These are phyloP conservation scores for Xylariales sp. DNA, from an alignment of 2,329 filamentous ascomycete species.

Conservation along the genomic window DNA sequence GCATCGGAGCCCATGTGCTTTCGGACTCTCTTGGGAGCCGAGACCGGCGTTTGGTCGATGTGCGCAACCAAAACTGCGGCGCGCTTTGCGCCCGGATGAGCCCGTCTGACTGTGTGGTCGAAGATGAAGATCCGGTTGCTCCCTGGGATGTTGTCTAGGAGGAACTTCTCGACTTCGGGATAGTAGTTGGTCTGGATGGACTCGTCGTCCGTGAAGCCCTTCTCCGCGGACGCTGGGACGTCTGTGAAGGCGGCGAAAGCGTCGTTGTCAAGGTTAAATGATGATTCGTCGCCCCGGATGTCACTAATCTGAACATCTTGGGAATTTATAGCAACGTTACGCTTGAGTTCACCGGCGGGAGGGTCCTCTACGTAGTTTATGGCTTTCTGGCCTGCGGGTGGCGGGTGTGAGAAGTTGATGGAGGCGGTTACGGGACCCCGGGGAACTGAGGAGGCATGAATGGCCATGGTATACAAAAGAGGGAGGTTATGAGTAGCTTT, in stretches of 20 bases:
- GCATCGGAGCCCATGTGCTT: constrained; percentile 64
- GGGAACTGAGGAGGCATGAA: constrained; percentile 34
- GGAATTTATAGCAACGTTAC: constrained; percentile 54
- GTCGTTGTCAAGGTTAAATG: constrained; percentile 65
- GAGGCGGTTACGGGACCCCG: constrained; percentile 57
- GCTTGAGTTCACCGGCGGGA: constrained; percentile 54
- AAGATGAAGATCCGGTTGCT: constrained; percentile 67
- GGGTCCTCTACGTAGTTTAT: constrained; percentile 65
- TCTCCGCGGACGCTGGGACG: constrained; percentile 52
- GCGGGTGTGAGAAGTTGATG: constrained; percentile 63
- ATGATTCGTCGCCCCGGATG: constrained; percentile 63
- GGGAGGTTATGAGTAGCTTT: no score
- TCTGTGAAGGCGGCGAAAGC: constrained; percentile 65
- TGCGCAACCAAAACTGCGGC: constrained; percentile 69
- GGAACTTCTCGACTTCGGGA: constrained; percentile 70
- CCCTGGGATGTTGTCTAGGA: constrained; percentile 64
- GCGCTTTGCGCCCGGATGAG: constrained; percentile 52
- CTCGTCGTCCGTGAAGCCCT: constrained; percentile 62
- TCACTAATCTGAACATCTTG: constrained; percentile 62
- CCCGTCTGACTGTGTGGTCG: constrained; percentile 82
- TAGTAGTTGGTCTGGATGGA: constrained; percentile 73
- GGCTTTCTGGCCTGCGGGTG: constrained; percentile 53
- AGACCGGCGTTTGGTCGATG: constrained; percentile 73
- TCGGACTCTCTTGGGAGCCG: constrained; percentile 62
- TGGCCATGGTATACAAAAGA: constrained; percentile 39